Evolutionary conservation across 371 early-diverging fungal genomes (phyloP), one percentile per base, ranked within the genome.

Genomic region (Entomophthora muscae): DNA sequence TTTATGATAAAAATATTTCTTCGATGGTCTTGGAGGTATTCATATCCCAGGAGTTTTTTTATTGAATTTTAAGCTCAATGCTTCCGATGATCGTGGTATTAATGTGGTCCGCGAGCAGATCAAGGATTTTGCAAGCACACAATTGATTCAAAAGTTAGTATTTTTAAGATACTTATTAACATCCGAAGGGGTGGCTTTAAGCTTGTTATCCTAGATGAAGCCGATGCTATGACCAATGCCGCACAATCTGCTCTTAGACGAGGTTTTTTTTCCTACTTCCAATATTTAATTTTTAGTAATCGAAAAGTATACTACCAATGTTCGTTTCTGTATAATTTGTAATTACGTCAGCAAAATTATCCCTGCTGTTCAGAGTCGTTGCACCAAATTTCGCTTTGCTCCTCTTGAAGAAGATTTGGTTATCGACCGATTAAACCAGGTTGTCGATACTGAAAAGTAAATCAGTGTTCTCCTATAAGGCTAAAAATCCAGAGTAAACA

Each of bases 31-130:
- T 94, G 57, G 95, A 97, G 80, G 86, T 86, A 72, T 32, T 61
- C 26, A 26, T 10, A 13, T 52, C 1, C n/a, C 17, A 60, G 26
- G 1, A 23, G 26, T 7, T 64, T 64, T 2, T 30, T n/a, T 32
- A 31, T 33, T 30, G 17, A 29, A 53, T 26, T 57, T 64, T 54
- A 72, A 93, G 83, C 74, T 98, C 58, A 99, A 99, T 73, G 99
- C 99, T 0, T 95, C 95, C 0, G 99, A 99, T 71, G 98, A 99
- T 68, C 86, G 99, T 67, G 99, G 99, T 68, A 98, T 99, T 67
- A 95, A 95, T 67, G 95, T 94, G n/a, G 98, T 99, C 21, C 78
- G 99, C 23, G 91, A 97, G 58, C 91, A 92, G 72, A 98, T 99
- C 73, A 98, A 95, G 73, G 89, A 79, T 65, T 99, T 98, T 88